Conservation (phyloP, 2,329 filamentous ascomycete species). For the Arthrocladium fulminans region DNA sequence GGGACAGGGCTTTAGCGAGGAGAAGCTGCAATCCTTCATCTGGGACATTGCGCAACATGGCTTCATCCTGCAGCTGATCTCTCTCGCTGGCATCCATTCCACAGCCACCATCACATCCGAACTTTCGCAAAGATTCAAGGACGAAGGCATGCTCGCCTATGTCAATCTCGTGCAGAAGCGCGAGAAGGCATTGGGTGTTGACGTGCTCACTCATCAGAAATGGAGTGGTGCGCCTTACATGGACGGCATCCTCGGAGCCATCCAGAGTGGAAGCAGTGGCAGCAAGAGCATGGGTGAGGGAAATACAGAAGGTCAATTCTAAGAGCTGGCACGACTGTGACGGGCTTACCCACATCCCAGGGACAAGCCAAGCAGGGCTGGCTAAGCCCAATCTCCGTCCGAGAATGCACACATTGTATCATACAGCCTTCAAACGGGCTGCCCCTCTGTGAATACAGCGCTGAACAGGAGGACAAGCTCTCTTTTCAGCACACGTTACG, state of each 20-base stretch:
- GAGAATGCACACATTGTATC: too few relatives aligned
- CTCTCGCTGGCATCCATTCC: slow-evolving; percentile 54
- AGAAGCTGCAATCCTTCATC: slow-evolving; percentile 78
- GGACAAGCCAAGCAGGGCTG: too few relatives aligned
- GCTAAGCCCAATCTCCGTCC: too few relatives aligned
- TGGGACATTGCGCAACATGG: slow-evolving; percentile 93
- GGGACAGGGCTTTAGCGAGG: slow-evolving; percentile 79
- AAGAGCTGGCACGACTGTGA: neutral
- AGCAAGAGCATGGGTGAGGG: slow-evolving; percentile 93
- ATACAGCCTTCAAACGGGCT: too few relatives aligned
- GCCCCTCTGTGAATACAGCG: too few relatives aligned
- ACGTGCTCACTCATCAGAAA: slow-evolving; percentile 92
- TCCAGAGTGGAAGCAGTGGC: slow-evolving; percentile 82
- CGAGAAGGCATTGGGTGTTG: slow-evolving; percentile 84
- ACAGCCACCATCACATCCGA: slow-evolving; percentile 60
- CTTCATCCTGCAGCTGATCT: slow-evolving; percentile 57
- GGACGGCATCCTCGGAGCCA: slow-evolving; percentile 79
- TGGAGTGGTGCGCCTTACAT: slow-evolving; percentile 64
- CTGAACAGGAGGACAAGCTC: too few relatives aligned
- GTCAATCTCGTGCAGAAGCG: slow-evolving; percentile 83
- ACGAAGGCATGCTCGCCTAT: slow-evolving; percentile 92
- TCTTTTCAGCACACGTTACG: too few relatives aligned
- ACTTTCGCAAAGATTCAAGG: slow-evolving; percentile 72
- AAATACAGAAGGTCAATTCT: slow-evolving; percentile 61
- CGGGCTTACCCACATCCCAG: neutral